A percentile compares a stretch with the other conserved stretches of the same genome.
These are phyloP conservation scores for Globisporangium recalcitrans DNA, from an alignment of 352 stramenopile species.

Conservation along the genomic window DNA sequence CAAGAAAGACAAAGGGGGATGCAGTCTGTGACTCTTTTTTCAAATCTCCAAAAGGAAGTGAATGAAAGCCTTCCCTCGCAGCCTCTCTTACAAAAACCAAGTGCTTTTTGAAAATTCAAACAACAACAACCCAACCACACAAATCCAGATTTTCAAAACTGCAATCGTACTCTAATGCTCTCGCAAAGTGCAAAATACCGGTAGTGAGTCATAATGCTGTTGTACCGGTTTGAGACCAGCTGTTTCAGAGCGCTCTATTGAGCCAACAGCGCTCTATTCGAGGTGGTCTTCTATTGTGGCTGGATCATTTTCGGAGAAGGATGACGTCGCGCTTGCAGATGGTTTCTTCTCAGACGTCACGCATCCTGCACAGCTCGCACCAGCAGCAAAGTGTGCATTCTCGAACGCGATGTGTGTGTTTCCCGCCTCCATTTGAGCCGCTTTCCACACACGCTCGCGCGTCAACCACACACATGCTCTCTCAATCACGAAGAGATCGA, in stretches of 20 bases:
- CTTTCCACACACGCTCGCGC: background rate
- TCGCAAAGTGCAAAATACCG: background rate
- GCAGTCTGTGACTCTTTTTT: constrained; percentile 13
- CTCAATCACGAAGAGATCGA: constrained; percentile 1
- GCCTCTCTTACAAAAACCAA: constrained; percentile 8
- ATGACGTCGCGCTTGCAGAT: background rate
- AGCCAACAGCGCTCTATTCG: background rate
- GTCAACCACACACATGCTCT: background rate
- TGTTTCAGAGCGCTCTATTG: background rate
- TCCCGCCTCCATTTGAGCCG: background rate
- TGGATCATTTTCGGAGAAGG: no score
- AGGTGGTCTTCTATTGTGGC: background rate
- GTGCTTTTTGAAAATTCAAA: constrained; percentile 20
- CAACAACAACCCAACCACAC: background rate
- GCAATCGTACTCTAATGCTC: background rate
- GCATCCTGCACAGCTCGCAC: background rate
- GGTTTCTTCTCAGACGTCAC: background rate
- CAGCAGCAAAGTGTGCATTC: background rate
- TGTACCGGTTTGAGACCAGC: no score
- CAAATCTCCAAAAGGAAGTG: background rate
- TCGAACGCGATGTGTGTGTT: background rate
- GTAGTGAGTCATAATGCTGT: background rate
- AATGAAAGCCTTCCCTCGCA: background rate
- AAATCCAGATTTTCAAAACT: constrained; percentile 1
- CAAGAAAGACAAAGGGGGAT: constrained; percentile 13